These are phyloP conservation scores for Cyberlindnera mississippiensis DNA, from an alignment of 805 yeast genomes.

Conservation along the genomic window DNA sequence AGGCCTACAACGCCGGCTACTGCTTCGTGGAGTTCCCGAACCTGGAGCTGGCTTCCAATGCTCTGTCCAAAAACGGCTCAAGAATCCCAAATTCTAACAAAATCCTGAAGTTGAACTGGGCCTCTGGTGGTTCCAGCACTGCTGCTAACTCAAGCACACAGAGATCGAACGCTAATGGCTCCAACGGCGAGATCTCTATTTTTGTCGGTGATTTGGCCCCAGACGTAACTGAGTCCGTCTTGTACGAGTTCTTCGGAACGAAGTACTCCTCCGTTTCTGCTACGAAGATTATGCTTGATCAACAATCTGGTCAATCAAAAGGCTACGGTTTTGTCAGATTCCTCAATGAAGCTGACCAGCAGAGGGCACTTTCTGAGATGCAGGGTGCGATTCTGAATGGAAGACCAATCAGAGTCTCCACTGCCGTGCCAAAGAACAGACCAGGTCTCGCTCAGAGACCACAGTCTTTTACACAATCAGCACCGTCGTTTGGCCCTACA, in stretches of 20 bases:
- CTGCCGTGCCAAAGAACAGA: constrained; percentile 54
- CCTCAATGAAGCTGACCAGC: constrained; percentile 58
- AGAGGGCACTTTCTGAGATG: constrained; percentile 73
- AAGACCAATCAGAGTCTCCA: constrained; percentile 72
- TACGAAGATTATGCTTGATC: constrained; percentile 77
- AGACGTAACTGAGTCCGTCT: constrained; percentile 62
- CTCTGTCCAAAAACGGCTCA: constrained; percentile 63
- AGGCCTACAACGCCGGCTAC: constrained; percentile 57
- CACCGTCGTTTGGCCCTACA: constrained; percentile 20
- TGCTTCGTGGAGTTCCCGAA: constrained; percentile 76
- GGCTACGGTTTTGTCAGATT: constrained; percentile 93
- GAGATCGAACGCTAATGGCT: constrained; percentile 2
- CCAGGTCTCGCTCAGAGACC: constrained; percentile 18
- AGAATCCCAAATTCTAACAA: constrained; percentile 60
- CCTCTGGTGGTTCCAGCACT: constrained; percentile 48
- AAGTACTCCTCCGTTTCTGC: constrained; percentile 70
- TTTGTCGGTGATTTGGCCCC: constrained; percentile 85
- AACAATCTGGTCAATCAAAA: constrained; percentile 61
- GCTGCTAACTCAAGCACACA: constrained; percentile 9
- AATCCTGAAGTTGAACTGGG: constrained; percentile 74
- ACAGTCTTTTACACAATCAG: constrained; percentile 13
- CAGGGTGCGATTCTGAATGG: constrained; percentile 71
- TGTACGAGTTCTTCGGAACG: constrained; percentile 62
- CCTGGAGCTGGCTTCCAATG: constrained; percentile 57
- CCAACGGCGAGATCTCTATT: constrained; percentile 51